Evolutionary conservation across 495 filamentous ascomycete genomes (phyloP), one percentile per base, ranked within the genome.

Genomic region (Hyaloscypha bicolor): DNA sequence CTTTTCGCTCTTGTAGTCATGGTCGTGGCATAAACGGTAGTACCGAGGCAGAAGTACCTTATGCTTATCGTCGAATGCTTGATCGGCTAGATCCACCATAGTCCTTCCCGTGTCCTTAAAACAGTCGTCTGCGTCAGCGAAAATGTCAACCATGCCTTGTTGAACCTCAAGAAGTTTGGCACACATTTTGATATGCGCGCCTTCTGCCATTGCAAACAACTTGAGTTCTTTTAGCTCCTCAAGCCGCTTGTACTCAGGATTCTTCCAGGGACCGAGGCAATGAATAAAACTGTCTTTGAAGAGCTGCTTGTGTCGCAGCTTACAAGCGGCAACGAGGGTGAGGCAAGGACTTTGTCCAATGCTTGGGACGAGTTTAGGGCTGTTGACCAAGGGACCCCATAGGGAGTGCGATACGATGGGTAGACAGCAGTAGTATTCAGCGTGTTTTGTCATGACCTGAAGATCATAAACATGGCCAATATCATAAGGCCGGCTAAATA

Each of bases 371-470:
- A 64, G n/a, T 11, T 25, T 42, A 12, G 22, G 42, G 42, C 53
- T 64, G 6, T 42, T 42, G 9, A 59, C 22, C 16, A 67, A 11
- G 3, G 58, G 25, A 31, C 37, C 21, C 19, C 6, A 31, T n/a
- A 71, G 16, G 9, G 65, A 42, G 6, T 22, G 14, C 1, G 60
- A 68, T 12, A 67, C 6, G 3, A 61, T 59, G 37, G 64, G 64
- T 1, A 71, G 11, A 19, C 21, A 48, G 30, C 53, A 55, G 48
- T 64, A 61, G 37, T 63, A 71, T 31, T 71, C 69, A 12, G 69
- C 69, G 12, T 60, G 21, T 31, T 35, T 33, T 9, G 60, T 62
- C 60, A 70, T 53, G 11, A 14, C 21, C n/a, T 19, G 42, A 8
- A 67, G 51, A 9, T 63, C 32, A 19, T 55, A 37, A 9, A 39